Conservation (phyloP, 2,329 filamentous ascomycete genomes). For the Phaeosphaeriaceae sp. region DNA sequence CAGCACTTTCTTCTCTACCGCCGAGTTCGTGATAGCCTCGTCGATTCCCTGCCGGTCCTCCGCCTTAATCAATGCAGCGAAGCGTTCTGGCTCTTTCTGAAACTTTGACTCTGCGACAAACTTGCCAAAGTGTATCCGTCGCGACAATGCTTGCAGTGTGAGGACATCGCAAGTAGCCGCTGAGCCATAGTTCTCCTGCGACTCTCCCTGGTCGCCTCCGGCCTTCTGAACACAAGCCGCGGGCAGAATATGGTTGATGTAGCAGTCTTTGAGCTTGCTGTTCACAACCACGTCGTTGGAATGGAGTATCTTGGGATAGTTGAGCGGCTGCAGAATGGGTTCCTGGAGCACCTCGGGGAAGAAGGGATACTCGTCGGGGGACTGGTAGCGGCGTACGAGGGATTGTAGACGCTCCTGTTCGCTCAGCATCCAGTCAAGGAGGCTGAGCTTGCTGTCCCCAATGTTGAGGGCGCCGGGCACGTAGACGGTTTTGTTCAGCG, state of each 20-base stretch:
- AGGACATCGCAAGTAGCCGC: conserved; percentile 89
- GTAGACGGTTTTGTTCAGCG: conserved; percentile 89
- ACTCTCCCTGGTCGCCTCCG: conserved; percentile 81
- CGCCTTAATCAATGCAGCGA: conserved; percentile 81
- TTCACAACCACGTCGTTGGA: conserved; percentile 92
- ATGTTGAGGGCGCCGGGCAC: conserved; percentile 78
- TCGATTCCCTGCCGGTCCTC: conserved; percentile 83
- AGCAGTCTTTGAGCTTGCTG: conserved; percentile 81
- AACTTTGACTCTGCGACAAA: conserved; percentile 98
- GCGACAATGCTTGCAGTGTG: conserved; percentile 86
- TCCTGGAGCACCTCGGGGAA: conserved; percentile 81
- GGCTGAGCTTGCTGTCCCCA: conserved; percentile 74
- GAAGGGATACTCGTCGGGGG: conserved; percentile 97
- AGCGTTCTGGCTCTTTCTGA: conserved; percentile 78
- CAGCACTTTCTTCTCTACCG: conserved; percentile 90
- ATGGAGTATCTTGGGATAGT: conserved; percentile 89
- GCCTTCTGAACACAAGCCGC: conserved; percentile 79
- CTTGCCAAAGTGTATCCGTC: conserved; percentile 96
- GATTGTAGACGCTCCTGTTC: conserved; percentile 93
- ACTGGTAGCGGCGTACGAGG: conserved; percentile 90
- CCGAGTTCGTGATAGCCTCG: conserved; percentile 86
- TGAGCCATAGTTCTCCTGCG: conserved; percentile 93
- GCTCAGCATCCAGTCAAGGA: conserved; percentile 92
- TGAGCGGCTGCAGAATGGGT: conserved; percentile 84
- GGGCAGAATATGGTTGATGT: conserved; percentile 83